Evolutionary conservation across 305 asterid genomes (phyloP).

Genomic region (Fraxinus latifolia): DNA sequence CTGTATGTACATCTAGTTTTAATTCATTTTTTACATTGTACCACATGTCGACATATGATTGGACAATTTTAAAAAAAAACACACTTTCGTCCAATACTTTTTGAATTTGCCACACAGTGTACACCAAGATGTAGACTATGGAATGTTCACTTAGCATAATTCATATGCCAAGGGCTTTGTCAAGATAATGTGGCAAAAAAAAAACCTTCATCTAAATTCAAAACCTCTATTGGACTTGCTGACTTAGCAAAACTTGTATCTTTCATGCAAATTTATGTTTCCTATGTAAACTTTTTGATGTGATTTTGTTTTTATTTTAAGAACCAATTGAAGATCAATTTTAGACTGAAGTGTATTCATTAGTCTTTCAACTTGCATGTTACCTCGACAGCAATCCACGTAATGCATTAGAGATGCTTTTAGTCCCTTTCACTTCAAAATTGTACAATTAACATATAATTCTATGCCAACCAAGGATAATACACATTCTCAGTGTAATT

Average conservation of each 20-base stretch:
- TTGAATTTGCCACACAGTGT: not conserved
- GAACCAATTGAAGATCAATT: not conserved
- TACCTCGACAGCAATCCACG: not conserved
- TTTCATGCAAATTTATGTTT: not conserved
- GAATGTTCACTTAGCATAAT: not conserved
- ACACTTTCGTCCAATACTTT: not conserved
- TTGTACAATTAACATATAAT: not conserved
- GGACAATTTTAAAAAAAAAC: not conserved
- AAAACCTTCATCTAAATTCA: not conserved
- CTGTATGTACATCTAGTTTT: not conserved
- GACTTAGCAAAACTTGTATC: not conserved
- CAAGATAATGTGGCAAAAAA: not conserved
- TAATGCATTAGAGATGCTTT: not conserved
- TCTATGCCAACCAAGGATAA: not conserved
- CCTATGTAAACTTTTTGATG: not conserved
- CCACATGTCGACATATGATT: too few species aligned
- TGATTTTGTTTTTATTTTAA: not conserved
- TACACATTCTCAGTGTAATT: not conserved
- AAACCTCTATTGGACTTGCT: not conserved
- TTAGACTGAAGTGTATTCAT: not conserved
- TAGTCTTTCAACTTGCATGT: not conserved
- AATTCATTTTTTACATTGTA: not conserved
- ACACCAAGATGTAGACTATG: not conserved
- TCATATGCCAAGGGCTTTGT: not conserved
- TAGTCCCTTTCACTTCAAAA: not conserved